Evolutionary conservation across 192 early-diverging fungal species (phyloP), one percentile per base, ranked within the genome.

Genomic region (Rhizoclosmatium globosum): DNA sequence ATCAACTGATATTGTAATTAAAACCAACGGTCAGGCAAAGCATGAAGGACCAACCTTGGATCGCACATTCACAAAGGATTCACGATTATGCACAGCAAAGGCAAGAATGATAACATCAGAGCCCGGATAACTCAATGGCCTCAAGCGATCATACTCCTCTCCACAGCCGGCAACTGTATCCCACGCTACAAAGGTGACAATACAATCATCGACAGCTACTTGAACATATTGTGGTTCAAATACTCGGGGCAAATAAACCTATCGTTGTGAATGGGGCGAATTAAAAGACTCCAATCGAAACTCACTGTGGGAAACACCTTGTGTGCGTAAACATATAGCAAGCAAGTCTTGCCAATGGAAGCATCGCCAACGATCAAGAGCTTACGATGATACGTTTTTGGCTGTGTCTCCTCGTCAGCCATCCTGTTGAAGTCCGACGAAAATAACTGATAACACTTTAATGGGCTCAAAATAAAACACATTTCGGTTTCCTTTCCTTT

Each of bases 181-280:
- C 96, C 96, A 62, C 96, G 97, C 88, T 98, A 96, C 96, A 94
- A 96, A 39, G 98, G 83, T 45, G 92, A 93, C 42, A 98, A 87
- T 79, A 94, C 78, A 45, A 87, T 80, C 31, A 68, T 47, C 45
- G 62, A 74, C 1, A 56, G 64, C 47, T 79, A 60, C 61, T 79
- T 78, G 57, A 47, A 77, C 4, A 87, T 76, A 17, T 69, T 72
- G 17, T 82, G 64, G 21, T 85, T 76, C 64, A 81, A 86, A 80
- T 86, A 86, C 81, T 87, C 86, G 3, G 17, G 57, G 57, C 57
- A 17, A 0, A 3, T 17, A n/a, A 21, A 58, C 57, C 21, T 21
- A 58, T 31, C 31, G 31, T 31, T 31, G 31, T 0, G 31, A 31
- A 31, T 31, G 31, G 50, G 31, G 31, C 0, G 0, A 31, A 31